Conservation (phyloP, 164 flowering plant species). For the Dillenia suffruticosa region DNA sequence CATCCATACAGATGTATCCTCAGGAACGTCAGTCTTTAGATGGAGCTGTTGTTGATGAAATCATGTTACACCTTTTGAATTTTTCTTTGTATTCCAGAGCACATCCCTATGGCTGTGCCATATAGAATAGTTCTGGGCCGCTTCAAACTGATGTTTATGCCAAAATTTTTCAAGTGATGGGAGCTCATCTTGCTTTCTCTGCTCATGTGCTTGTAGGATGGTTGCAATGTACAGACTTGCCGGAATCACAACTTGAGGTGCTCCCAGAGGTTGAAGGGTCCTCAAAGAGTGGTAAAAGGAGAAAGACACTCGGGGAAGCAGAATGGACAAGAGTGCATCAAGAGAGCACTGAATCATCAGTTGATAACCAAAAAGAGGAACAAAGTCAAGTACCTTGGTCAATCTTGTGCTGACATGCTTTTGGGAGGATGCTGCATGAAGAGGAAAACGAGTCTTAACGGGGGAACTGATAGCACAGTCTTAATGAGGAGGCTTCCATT, state of each 20-base stretch:
- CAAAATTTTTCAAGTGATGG: too few species aligned
- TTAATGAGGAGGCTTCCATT: slow-evolving; percentile 1
- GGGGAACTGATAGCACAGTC: not conserved
- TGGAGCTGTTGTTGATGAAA: not conserved
- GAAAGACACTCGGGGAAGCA: slow-evolving; percentile 1
- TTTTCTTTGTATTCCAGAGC: not conserved
- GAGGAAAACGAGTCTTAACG: slow-evolving; percentile 9
- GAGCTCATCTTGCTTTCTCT: slow-evolving; percentile 1
- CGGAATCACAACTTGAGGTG: not conserved
- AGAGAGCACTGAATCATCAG: not conserved
- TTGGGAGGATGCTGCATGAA: slow-evolving; percentile 1
- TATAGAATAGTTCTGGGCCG: not conserved
- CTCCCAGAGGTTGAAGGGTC: not conserved
- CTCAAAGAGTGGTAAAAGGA: not conserved
- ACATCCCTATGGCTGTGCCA: not conserved
- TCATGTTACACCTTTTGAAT: not conserved
- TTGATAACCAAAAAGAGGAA: slow-evolving; percentile 8
- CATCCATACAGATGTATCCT: not conserved
- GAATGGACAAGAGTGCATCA: slow-evolving; percentile 3
- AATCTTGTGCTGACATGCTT: slow-evolving; percentile 3
- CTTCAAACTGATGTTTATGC: too few species aligned
- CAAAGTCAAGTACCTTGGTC: not conserved
- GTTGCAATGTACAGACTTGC: slow-evolving; percentile 2
- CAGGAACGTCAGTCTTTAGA: not conserved
- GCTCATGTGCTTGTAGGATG: slow-evolving; percentile 18